Evolutionary conservation across 2,329 filamentous ascomycete genomes (phyloP), one percentile per base, ranked within the genome.

Genomic region (Aspergillus pseudotamarii): DNA sequence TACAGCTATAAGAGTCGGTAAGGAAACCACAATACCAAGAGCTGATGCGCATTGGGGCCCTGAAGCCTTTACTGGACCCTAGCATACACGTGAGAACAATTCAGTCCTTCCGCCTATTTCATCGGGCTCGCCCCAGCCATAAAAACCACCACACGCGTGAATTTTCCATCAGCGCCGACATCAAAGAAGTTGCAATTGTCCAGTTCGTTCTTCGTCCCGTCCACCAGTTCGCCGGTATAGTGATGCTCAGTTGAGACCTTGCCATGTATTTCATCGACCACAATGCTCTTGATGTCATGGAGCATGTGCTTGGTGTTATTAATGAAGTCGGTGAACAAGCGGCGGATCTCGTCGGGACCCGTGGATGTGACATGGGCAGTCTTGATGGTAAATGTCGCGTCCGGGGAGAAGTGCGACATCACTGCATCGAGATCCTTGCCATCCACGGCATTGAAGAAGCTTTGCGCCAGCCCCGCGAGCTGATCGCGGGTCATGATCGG

Each of bases 121-220:
- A 64, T 34, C 21, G 63, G 63, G 41, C 30, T 62, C 45, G 9
- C 19, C 1, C 63, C 63, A 12, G 50, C 46, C 63, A 64, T 64
- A 57, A 57, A 64, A 51, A 64, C 26, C 12, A 54, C 2, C 26
- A 64, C 60, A 1, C 43, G 38, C 3, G 23, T 28, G 30, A 64
- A 57, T 32, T 36, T 46, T 8, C 60, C 63, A 23, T 60, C 38
- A 0, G 38, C 21, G 19, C 57, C 60, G 2, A 64, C 10, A 16
- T 62, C 60, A 19, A 64, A 64, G 21, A 64, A 60, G n/a, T 64
- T 62, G 12, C 60, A 64, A 48, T 59, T 64, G 3, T 36, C 6
- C 51, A 64, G 54, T 32, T 64, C 57, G 4, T 46, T 48, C 30
- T 53, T 19, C 0, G 57, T 57, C 6, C 63, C 63, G 8, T 64